Conservation (phyloP, 495 filamentous ascomycete species). For the Podospora pseudopauciseta region DNA sequence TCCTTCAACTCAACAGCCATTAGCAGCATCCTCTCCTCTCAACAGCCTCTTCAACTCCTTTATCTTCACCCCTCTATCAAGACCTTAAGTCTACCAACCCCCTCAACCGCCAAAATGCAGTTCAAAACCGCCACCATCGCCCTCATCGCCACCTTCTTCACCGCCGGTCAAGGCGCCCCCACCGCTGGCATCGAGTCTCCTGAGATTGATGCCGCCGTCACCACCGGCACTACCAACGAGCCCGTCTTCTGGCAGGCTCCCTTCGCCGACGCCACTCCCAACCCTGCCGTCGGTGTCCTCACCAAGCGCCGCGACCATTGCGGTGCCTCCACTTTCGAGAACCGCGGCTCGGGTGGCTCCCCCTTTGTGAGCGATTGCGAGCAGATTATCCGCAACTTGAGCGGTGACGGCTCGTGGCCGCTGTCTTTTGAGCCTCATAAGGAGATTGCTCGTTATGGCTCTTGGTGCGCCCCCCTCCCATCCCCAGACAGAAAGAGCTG, state of each 20-base stretch:
- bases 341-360: background rate
- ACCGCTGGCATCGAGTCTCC: background rate
- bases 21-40: no score
- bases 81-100: no score
- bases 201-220: no score
- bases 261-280: background rate
- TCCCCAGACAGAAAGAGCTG: background rate
- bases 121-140: conserved; percentile 2
- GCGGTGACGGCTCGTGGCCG: background rate
- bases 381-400: background rate
- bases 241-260: no score
- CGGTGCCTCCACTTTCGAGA: background rate
- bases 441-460: background rate
- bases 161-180: background rate
- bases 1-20: no score
- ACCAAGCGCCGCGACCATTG: background rate
- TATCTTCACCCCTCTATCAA: no score
- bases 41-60: no score
- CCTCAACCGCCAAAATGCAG: background rate
- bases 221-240: no score
- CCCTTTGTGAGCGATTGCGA: background rate
- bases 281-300: background rate
- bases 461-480: background rate
- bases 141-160: background rate
- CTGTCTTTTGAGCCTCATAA: background rate